These are phyloP conservation scores for Carpinus fangiana DNA, from an alignment of 306 rosid species.

Conservation along the genomic window DNA sequence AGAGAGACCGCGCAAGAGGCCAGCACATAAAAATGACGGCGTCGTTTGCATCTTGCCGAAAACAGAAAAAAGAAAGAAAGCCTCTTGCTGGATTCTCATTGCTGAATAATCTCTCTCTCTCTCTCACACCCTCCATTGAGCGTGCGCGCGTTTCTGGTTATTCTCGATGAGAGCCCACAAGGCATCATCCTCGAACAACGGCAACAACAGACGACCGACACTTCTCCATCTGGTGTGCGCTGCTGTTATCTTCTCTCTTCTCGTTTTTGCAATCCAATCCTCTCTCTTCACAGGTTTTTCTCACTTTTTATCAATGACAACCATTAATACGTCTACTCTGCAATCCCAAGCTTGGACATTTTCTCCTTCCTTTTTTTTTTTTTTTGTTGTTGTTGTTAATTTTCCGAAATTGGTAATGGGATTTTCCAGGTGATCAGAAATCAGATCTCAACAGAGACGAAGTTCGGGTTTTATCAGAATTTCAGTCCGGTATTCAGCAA, in stretches of 20 bases:
- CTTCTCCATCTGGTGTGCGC: constrained; percentile 68
- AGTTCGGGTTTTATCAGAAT: constrained; percentile 48
- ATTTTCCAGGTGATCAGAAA: constrained; percentile 46
- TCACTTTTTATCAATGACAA: not conserved
- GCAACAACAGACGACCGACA: constrained; percentile 44
- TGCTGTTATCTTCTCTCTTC: constrained; percentile 65
- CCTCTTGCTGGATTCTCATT: no score
- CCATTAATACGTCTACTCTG: not conserved
- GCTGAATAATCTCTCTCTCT: not conserved
- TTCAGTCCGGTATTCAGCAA: constrained; percentile 77
- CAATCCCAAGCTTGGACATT: not conserved
- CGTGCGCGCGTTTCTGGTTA: not conserved
- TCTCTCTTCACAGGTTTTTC: constrained; percentile 68
- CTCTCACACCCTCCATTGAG: not conserved
- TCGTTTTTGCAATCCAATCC: constrained; percentile 77
- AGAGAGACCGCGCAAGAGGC: no score
- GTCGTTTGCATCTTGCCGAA: not conserved
- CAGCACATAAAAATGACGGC: not conserved
- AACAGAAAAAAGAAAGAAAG: no score
- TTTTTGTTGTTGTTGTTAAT: not conserved
- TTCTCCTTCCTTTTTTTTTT: not conserved
- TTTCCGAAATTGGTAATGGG: not conserved
- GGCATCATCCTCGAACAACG: constrained; percentile 15
- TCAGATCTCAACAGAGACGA: constrained; percentile 48
- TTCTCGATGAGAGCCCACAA: constrained; percentile 63